Evolutionary conservation across 768 basidiomycete species (phyloP), one percentile per base, ranked within the genome.

Genomic region (Agaricus sinodeliciosus): DNA sequence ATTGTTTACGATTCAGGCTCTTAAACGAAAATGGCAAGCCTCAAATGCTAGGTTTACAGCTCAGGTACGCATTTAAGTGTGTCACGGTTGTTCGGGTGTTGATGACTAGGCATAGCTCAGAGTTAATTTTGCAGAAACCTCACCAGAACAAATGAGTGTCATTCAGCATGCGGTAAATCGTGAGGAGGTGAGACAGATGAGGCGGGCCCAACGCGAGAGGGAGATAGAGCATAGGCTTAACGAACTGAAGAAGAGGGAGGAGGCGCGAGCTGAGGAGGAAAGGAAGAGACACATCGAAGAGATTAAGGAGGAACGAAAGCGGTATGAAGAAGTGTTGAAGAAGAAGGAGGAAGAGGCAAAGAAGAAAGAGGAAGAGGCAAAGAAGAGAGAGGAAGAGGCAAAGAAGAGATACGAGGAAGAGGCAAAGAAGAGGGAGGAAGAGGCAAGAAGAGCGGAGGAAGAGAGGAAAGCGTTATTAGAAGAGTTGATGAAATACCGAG

Each of bases 401-500:
- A 12, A 1, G 5, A 16, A 16, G n/a, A 9, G 16, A 12, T 12
- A 4, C 0, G 28, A 13, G 13, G 37, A 39, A 8, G 37, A 45
- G 43, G 43, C 22, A 27, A 45, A 26, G 3, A 45, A 9, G 27
- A 45, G 2, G 15, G 4, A 25, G 0, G 46, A 48, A 31, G 37
- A 39, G 15, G 12, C 6, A n/a, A 13, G 15, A n/a, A 16, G 37
- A n/a, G 9, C 4, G 5, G 37, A 39, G 9, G 37, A 39, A n/a
- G 15, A 39, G 9, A n/a, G 11, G 11, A 31, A 3, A 5, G 31
- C 31, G 31, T 31, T 31, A 3, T 8, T 31, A 31, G 31, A 31
- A 31, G 31, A 54, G 56, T 49, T 40, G 59, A 19, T 53, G 58
- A 39, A 62, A 64, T 50, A 60, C 57, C 28, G 66, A 62, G 42